These are phyloP conservation scores for Xylaria castorea DNA, from an alignment of 495 filamentous ascomycete species.

Conservation along the genomic window DNA sequence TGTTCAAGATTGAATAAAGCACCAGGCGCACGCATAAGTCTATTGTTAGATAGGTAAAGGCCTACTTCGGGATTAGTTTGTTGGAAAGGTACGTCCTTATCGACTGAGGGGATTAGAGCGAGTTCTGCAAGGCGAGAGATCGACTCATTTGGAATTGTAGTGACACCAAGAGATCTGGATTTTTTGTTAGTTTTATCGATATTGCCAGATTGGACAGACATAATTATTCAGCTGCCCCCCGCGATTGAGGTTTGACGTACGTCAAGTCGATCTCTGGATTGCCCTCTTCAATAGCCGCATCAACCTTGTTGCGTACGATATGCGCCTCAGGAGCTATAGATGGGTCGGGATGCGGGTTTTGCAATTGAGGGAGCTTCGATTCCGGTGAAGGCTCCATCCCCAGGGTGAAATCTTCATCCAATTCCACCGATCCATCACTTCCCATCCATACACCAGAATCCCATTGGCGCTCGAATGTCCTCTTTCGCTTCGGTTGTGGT, in stretches of 20 bases:
- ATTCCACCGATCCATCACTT: conserved; percentile 61
- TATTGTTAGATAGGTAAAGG: conserved; percentile 69
- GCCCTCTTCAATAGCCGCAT: conserved; percentile 65
- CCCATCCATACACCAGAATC: conserved; percentile 87
- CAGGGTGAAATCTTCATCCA: conserved; percentile 41
- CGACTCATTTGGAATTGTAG: conserved; percentile 50
- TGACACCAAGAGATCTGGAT: conserved; percentile 45
- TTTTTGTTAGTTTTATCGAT: conserved; percentile 21
- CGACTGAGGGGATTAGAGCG: conserved; percentile 54
- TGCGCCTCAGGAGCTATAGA: conserved; percentile 40
- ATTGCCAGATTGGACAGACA: neutral
- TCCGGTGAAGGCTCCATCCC: conserved; percentile 34
- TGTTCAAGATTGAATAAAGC: conserved; percentile 61
- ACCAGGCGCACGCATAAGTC: conserved; percentile 57
- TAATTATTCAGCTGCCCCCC: neutral
- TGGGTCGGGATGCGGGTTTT: conserved; percentile 27
- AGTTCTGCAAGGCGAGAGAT: conserved; percentile 67
- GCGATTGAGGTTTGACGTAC: conserved; percentile 12
- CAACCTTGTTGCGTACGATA: conserved; percentile 49
- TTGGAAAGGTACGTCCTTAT: conserved; percentile 48
- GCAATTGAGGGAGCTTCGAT: conserved; percentile 36
- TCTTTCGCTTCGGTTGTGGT: conserved; percentile 49
- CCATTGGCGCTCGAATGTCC: conserved; percentile 66
- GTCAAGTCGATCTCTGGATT: conserved; percentile 66
- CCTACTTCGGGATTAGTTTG: conserved; percentile 57